A percentile compares a stretch with the other conserved stretches of the same genome.
phyloP scores from a whole-genome alignment of 192 early-diverging fungal species.

The Coemansia javaensis region DNA sequence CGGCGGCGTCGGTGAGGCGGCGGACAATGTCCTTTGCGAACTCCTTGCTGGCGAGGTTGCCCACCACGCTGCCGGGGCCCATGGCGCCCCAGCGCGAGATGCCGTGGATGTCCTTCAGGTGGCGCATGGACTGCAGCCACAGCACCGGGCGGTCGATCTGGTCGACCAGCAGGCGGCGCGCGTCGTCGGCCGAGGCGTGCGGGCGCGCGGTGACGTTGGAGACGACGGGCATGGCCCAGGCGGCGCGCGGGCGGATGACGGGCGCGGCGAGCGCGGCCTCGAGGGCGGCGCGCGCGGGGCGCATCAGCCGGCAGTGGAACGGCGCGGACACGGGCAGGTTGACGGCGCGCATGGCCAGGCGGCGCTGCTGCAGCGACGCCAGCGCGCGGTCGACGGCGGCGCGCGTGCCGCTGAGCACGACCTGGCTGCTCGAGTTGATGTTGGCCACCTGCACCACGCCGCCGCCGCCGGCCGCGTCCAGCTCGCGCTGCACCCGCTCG shows the following conservation, averaged over 20 bases:
- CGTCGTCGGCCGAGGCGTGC: slow-evolving; percentile 56
- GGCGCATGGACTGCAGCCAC: slow-evolving; percentile 83
- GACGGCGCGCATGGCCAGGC: slow-evolving; percentile 81
- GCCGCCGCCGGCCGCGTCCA: slow-evolving; percentile 25
- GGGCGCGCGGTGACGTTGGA: slow-evolving; percentile 89
- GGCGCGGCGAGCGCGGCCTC: slow-evolving; percentile 62
- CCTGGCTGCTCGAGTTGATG: slow-evolving; percentile 75
- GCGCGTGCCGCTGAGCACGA: slow-evolving; percentile 87
- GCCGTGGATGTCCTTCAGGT: slow-evolving; percentile 66
- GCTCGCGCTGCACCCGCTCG: slow-evolving; percentile 25
- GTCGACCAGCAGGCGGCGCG: slow-evolving; percentile 61
- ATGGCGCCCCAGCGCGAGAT: slow-evolving; percentile 81
- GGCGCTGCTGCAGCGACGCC: slow-evolving; percentile 69
- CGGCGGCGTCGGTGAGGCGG: slow-evolving; percentile 36
- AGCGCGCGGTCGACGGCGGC: slow-evolving; percentile 83
- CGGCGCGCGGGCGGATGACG: slow-evolving; percentile 51
- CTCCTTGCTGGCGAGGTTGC: slow-evolving; percentile 85
- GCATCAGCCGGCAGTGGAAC: slow-evolving; percentile 93
- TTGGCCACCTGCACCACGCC: slow-evolving; percentile 84
- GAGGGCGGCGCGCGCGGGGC: slow-evolving; percentile 74
- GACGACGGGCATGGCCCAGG: slow-evolving; percentile 77
- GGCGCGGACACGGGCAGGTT: slow-evolving; percentile 93
- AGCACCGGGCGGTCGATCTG: slow-evolving; percentile 84
- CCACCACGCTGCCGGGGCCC: slow-evolving; percentile 82
- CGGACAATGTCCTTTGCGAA: slow-evolving; percentile 69